Evolutionary conservation across 2,329 filamentous ascomycete species (phyloP).

Genomic region (Alternaria burnsii): DNA sequence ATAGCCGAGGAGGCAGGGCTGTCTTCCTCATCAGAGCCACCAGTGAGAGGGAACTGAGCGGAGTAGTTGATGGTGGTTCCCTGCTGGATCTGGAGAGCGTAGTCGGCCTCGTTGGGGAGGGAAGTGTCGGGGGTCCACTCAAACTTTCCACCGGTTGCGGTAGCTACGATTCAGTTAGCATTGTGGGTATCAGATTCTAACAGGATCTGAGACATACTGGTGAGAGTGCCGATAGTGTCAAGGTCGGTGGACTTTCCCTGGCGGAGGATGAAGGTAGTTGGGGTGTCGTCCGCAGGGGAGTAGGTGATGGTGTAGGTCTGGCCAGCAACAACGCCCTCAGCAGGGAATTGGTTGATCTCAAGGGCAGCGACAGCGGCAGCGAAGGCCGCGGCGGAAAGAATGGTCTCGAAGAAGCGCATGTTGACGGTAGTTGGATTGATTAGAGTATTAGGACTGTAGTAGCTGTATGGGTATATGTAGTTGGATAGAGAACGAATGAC

Average conservation of each 20-base stretch:
- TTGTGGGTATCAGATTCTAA: not conserved
- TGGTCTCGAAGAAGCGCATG: slow-evolving; percentile 62
- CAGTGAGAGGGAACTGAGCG: slow-evolving; percentile 56
- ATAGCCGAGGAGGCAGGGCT: slow-evolving; percentile 28
- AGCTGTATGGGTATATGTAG: slow-evolving; percentile 22
- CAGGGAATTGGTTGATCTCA: slow-evolving; percentile 59
- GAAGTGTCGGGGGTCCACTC: slow-evolving; percentile 60
- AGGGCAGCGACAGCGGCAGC: slow-evolving; percentile 56
- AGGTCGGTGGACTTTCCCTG: slow-evolving; percentile 62
- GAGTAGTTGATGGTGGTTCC: slow-evolving; percentile 64
- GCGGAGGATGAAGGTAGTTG: slow-evolving; percentile 65
- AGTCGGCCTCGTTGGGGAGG: slow-evolving; percentile 59
- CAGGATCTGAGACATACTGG: slow-evolving; percentile 49
- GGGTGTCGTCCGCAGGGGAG: slow-evolving; percentile 53
- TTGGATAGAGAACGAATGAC: slow-evolving; percentile 41
- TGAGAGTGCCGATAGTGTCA: slow-evolving; percentile 59
- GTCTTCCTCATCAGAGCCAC: slow-evolving; percentile 32
- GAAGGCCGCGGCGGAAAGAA: slow-evolving; percentile 55
- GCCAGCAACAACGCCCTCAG: slow-evolving; percentile 59
- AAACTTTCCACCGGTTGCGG: slow-evolving; percentile 58
- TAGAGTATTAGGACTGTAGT: slow-evolving; percentile 28
- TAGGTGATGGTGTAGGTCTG: slow-evolving; percentile 60
- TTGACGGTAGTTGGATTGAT: slow-evolving; percentile 34
- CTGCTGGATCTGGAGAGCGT: slow-evolving; percentile 68
- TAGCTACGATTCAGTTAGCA: slow-evolving; percentile 39